These are phyloP conservation scores for Entrophospora sp. DNA, from an alignment of 192 early-diverging fungal genomes.

Conservation along the genomic window DNA sequence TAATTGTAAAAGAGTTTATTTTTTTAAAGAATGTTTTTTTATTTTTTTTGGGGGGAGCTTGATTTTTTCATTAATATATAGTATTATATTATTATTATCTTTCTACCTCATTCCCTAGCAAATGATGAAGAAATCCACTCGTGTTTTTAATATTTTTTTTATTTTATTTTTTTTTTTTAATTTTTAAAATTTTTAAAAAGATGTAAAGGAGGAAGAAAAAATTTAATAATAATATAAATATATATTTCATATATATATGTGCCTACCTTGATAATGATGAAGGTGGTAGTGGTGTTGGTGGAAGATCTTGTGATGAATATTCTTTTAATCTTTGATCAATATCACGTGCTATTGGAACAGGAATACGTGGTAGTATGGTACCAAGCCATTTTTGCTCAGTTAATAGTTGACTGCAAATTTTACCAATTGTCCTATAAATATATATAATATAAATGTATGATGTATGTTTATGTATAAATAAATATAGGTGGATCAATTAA, in stretches of 20 bases:
- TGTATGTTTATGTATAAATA: too few species aligned
- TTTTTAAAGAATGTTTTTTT: not conserved
- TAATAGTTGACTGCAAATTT: conserved; percentile 53
- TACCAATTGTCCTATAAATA: conserved; percentile 60
- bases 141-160: too few species aligned
- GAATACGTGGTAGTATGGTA: conserved; percentile 76
- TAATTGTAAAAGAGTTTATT: conserved; percentile 8
- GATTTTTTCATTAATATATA: too few species aligned
- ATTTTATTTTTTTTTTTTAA: too few species aligned
- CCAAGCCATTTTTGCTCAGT: conserved; percentile 70
- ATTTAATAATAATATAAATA: not conserved
- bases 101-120: conserved; percentile 21
- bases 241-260: not conserved
- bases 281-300: too few species aligned
- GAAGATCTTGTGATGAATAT: too few species aligned
- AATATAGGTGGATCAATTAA: too few species aligned
- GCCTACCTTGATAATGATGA: conserved; percentile 7
- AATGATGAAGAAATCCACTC: not conserved
- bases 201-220: not conserved
- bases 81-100: too few species aligned
- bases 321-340: conserved; percentile 53
- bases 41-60: too few species aligned
- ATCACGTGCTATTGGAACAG: conserved; percentile 69
- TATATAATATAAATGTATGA: too few species aligned
- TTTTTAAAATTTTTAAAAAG: too few species aligned